Conservation (phyloP, 208 protist species). For the Leptomonas seymouri region DNA sequence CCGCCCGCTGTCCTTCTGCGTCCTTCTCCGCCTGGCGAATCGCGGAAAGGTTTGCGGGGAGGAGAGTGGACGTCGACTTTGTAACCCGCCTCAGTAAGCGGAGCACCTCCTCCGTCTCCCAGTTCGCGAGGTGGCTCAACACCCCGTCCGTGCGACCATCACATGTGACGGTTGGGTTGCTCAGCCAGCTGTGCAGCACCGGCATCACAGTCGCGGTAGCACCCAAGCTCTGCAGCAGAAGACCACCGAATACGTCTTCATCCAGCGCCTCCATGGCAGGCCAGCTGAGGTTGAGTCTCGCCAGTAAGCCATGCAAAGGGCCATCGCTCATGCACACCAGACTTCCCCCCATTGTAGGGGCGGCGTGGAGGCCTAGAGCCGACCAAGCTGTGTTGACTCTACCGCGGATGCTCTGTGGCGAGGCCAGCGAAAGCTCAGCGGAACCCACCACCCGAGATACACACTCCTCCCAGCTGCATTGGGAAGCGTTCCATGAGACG, state of each 20-base stretch:
- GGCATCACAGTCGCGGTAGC: slow-evolving; percentile 10
- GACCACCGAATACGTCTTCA: slow-evolving; percentile 27
- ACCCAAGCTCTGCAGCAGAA: slow-evolving; percentile 25
- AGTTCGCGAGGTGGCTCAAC: slow-evolving; percentile 30
- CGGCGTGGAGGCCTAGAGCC: slow-evolving; percentile 25
- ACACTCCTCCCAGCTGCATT: slow-evolving; percentile 29
- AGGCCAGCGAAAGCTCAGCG: slow-evolving; percentile 23
- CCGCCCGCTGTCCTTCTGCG: slow-evolving; percentile 16
- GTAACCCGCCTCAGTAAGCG: slow-evolving; percentile 2
- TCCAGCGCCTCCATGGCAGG: slow-evolving; percentile 26
- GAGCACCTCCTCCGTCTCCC: slow-evolving; percentile 24
- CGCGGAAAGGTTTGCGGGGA: slow-evolving; percentile 11
- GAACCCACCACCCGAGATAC: slow-evolving; percentile 15
- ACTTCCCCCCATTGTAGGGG: slow-evolving; percentile 21
- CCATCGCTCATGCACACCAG: slow-evolving; percentile 35
- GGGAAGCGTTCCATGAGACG: slow-evolving; percentile 26
- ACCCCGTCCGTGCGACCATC: slow-evolving; percentile 15
- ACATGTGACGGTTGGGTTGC: slow-evolving; percentile 26
- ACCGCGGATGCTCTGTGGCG: slow-evolving; percentile 35
- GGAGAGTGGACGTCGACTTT: not conserved
- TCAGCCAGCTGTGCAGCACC: slow-evolving; percentile 28
- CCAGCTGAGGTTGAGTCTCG: slow-evolving; percentile 27
- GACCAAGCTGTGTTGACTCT: slow-evolving; percentile 26
- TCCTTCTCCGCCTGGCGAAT: slow-evolving; percentile 13
- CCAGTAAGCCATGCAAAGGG: slow-evolving; percentile 30